Evolutionary conservation across 306 rosid genomes (phyloP), one percentile per base, ranked within the genome.

Genomic region (Pyrus communis): DNA sequence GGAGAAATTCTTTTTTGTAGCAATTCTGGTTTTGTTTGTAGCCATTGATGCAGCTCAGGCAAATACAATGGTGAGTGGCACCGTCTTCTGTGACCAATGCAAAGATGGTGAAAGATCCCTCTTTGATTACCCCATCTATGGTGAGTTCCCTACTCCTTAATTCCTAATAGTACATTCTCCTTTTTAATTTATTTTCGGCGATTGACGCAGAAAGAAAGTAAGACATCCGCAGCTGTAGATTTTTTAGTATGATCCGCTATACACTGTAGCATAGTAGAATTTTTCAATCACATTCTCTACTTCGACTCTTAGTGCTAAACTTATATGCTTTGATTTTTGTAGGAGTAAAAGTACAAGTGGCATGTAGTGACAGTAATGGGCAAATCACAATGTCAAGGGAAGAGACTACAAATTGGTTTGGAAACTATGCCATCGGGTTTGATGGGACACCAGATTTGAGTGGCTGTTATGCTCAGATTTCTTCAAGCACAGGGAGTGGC

Each of bases 41-140:
- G 82, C 83, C 85, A 81, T 83, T 74, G 51, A 85, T 82, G 90
- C 75, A 82, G 79, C 81, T 31, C 73, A 27, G 22, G 97, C 88
- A 67, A 86, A 85, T 63, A 81, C 96, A 25, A 55, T 76, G 86
- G 89, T 94, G 82, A 85, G 88, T 19, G 97, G 98, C 72, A 87
- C 89, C 10, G 98, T 94, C 86, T 86, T 84, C 73, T 94, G 98
- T 77, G 98, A 94, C 75, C 97, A 94, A 75, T 94, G 98, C 91
- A 94, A 91, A 79, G 96, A 91, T 54, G 98, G 98, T 45, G 78
- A 91, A 65, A 79, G 60, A 68, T 94, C 98, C 31, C 69, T 82
- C 71, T 90, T 87, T 60, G 98, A 94, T 82, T 91, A 80, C 75
- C 98, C 97, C 67, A 51, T 94, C 19, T 52, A 81, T 38, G 98